phyloP scores from a whole-genome alignment of 2,329 filamentous ascomycete genomes.

The Lachnellula subtilissima region DNA sequence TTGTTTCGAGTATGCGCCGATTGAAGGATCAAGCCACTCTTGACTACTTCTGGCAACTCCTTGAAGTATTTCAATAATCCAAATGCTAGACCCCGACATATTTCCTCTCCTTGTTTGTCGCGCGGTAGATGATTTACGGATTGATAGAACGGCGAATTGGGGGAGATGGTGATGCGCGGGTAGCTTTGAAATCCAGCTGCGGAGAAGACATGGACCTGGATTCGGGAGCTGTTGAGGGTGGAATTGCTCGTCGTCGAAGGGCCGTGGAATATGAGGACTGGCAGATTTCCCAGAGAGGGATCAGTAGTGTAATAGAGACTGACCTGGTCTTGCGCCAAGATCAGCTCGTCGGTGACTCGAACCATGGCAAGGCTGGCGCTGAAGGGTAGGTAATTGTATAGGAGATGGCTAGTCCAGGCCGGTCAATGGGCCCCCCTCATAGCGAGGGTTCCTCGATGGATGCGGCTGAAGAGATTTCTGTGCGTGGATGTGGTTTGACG shows the following conservation, averaged over 20 bases:
- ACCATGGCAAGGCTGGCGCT: slow-evolving; percentile 59
- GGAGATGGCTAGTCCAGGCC: slow-evolving; percentile 19
- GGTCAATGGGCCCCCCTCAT: slow-evolving; percentile 27
- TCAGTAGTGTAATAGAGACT: slow-evolving; percentile 88
- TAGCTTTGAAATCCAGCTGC: slow-evolving; percentile 87
- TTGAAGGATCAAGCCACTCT: slow-evolving; percentile 59
- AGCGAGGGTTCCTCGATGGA: slow-evolving; percentile 10
- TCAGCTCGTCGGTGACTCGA: slow-evolving; percentile 71
- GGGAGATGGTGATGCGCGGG: slow-evolving; percentile 85
- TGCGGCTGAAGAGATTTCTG: slow-evolving; percentile 10
- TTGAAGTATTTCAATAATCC: slow-evolving; percentile 91
- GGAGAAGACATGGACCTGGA: slow-evolving; percentile 89
- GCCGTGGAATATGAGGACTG: slow-evolving; percentile 87
- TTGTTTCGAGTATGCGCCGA: slow-evolving; percentile 40
- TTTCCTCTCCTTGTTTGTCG: slow-evolving; percentile 92
- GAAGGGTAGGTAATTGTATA: not conserved
- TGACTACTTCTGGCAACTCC: slow-evolving; percentile 75
- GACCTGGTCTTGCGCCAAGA: slow-evolving; percentile 74
- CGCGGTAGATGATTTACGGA: slow-evolving; percentile 86
- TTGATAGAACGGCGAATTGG: slow-evolving; percentile 84
- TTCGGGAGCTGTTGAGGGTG: slow-evolving; percentile 82
- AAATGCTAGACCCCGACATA: slow-evolving; percentile 86
- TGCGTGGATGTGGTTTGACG: slow-evolving; percentile 5
- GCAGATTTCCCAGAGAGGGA: slow-evolving; percentile 71
- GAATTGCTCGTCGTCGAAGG: slow-evolving; percentile 85